Base-by-base conservation (phyloP, 2,329 filamentous ascomycete species). In the Tolypocladium tropicale region DNA sequence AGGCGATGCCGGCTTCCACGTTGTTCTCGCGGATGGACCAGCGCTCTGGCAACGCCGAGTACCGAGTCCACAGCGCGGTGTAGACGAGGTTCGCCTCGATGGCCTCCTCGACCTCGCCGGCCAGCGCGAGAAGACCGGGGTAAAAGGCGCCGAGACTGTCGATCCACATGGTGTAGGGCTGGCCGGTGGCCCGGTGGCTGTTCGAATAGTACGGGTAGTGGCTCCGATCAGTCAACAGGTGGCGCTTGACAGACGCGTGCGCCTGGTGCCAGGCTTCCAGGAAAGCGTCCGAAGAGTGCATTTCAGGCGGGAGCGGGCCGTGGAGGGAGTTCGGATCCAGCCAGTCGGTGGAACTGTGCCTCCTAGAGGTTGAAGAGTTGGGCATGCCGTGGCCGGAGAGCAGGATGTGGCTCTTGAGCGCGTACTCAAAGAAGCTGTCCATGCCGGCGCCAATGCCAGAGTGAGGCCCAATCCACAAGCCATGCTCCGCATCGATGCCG, bases 371-470 rank as follows among this genome's bases (percentile, higher is more conserved):
- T 4, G 72, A 68, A 6, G 61, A 57, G 60, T 85, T 85, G 3
- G 81, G 81, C 58, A 78, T 69, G 16, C 77, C 78, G 57, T 88
- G 83, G 1, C 90, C 89, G 2, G 93, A 96, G 25, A 97, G 82
- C 28, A 99, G 74, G 58, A 99, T 89, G 67, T 96, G 86, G 21
- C 91, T 91, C 72, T 99, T 99, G 65, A 97, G 80, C 4, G 94
- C 92, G 71, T 99, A 99, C 73, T 99, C 94, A 66, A 96, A 97
- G 74, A 99, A 99, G 72, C 92, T 96, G 74, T 99, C 94, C 65
- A 96, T 90, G 41, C 94, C 94, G 9, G 94, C 94, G 53, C 94
- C 94, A 63, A 99, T 95, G 33, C 94, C 93, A n/a, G 93, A 86
- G 68, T 90, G 92, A 2, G 89, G 81, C 10, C 88, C 88, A 36